Evolutionary conservation across 116 monocot species (phyloP).

Genomic region (Posidonia oceanica): DNA sequence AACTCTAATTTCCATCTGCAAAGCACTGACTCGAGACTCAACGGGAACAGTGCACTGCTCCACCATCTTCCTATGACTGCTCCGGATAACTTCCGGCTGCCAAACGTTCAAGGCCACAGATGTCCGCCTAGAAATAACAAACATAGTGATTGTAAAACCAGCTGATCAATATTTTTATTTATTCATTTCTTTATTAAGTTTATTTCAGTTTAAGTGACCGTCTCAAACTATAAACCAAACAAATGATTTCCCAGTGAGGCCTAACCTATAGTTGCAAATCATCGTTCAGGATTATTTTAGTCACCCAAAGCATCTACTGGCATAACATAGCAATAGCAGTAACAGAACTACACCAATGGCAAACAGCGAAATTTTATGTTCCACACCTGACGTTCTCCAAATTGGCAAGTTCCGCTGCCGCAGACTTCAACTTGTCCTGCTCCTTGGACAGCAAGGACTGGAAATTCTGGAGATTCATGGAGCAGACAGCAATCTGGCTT

Average conservation of each 20-base stretch:
- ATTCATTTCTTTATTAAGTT: too few species aligned
- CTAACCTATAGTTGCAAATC: too few species aligned
- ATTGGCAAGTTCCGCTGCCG: constrained; percentile 6
- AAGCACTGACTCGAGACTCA: constrained; percentile 39
- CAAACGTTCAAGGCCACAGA: constrained; percentile 87
- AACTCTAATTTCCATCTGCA: constrained; percentile 74
- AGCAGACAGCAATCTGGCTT: constrained; percentile 8
- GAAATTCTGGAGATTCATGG: constrained; percentile 8
- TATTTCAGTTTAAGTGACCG: too few species aligned
- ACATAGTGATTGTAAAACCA: not conserved
- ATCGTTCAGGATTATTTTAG: too few species aligned
- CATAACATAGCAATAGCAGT: too few species aligned
- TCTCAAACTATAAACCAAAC: too few species aligned
- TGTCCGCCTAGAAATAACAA: constrained; percentile 34
- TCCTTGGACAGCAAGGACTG: constrained; percentile 1
- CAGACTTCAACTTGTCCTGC: constrained; percentile 10
- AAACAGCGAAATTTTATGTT: too few species aligned
- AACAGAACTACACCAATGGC: too few species aligned
- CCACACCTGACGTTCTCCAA: constrained; percentile 19
- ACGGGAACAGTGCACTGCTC: constrained; percentile 73
- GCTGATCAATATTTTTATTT: too few species aligned
- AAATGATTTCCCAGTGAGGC: too few species aligned
- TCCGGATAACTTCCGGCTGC: constrained; percentile 80
- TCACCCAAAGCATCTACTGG: too few species aligned
- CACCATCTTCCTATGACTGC: constrained; percentile 69